These are phyloP conservation scores for Fulvia fulva DNA, from an alignment of 2,329 filamentous ascomycete genomes.

Conservation along the genomic window DNA sequence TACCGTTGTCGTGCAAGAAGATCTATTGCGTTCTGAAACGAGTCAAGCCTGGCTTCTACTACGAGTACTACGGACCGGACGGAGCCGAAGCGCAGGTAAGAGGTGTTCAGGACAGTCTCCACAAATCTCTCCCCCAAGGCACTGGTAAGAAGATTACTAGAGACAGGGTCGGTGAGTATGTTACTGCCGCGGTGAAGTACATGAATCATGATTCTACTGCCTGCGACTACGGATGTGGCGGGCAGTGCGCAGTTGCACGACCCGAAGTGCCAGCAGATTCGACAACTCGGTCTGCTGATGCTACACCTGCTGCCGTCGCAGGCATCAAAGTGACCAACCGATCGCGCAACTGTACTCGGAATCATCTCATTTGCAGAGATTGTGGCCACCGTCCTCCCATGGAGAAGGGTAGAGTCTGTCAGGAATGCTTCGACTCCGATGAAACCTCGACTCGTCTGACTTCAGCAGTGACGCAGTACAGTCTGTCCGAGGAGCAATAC, in stretches of 20 bases:
- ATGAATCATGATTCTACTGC: constrained; percentile 8
- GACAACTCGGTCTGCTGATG: neutral
- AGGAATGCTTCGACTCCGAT: neutral
- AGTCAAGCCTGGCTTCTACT: constrained; percentile 13
- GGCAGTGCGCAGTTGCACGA: neutral
- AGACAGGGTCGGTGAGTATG: neutral
- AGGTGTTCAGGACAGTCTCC: constrained; percentile 5
- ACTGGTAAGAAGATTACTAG: constrained; percentile 7
- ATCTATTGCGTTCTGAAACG: constrained; percentile 11
- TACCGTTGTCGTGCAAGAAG: constrained; percentile 9
- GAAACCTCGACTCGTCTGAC: neutral
- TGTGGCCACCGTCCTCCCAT: constrained; percentile 2
- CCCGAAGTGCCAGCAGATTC: neutral
- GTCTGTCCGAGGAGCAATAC: constrained; percentile 8
- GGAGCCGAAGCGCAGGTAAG: constrained; percentile 11
- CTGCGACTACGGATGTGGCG: constrained; percentile 7
- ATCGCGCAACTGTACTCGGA: neutral
- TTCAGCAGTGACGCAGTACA: neutral
- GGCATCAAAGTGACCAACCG: neutral
- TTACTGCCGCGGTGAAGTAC: constrained; percentile 8
- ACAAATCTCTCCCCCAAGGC: constrained; percentile 8
- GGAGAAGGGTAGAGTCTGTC: neutral
- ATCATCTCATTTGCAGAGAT: neutral
- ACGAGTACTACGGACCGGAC: constrained; percentile 4
- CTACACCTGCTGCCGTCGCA: neutral